Evolutionary conservation across 1,139 yeast genomes (phyloP), one percentile per base, ranked within the genome.

Genomic region (Yamadazyma pseudoaaseri): DNA sequence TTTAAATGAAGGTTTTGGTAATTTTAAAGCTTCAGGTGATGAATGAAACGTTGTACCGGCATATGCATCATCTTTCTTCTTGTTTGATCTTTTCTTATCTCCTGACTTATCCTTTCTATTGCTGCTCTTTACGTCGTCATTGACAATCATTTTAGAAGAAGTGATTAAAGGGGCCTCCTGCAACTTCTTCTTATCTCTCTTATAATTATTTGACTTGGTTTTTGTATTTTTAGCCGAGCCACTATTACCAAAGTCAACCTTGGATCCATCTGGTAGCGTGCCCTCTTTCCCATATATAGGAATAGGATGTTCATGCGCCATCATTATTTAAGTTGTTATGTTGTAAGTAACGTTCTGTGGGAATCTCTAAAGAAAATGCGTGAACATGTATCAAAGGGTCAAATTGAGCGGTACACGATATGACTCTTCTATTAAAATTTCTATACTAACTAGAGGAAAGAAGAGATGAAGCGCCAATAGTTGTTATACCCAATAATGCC

Each of bases 31-130:
- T 27, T 75, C 76, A 1, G 81, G 81, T 3, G 79, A 73, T 15
- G 76, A 70, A 52, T 72, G 77, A 49, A 76, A 76, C 26, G 80
- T 71, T 26, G 80, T 70, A 12, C 81, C 81, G 34, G 81, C 81
- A 52, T 74, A 76, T 21, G 63, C 63, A 45, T 55, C 68, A 21
- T 43, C 39, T 14, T 44, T 39, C 30, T 35, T 34, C 32, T 39
- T 44, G 16, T 24, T 24, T 23, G 15, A 26, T 16, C 16, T 17
- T 18, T 18, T 25, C 4, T 30, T n/a, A 3, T 41, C 31, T 27
- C 34, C 22, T 44, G 41, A 44, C 36, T 47, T 48, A 23, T 33
- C 35, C 8, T 30, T 22, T 18, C 25, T 32, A 11, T 5, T 5
- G 26, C 29, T 32, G 34, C 27, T 34, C 36, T 48, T 39, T 32